These are phyloP conservation scores for Fusarium sp. DNA, from an alignment of 2,329 filamentous ascomycete species.

Conservation along the genomic window DNA sequence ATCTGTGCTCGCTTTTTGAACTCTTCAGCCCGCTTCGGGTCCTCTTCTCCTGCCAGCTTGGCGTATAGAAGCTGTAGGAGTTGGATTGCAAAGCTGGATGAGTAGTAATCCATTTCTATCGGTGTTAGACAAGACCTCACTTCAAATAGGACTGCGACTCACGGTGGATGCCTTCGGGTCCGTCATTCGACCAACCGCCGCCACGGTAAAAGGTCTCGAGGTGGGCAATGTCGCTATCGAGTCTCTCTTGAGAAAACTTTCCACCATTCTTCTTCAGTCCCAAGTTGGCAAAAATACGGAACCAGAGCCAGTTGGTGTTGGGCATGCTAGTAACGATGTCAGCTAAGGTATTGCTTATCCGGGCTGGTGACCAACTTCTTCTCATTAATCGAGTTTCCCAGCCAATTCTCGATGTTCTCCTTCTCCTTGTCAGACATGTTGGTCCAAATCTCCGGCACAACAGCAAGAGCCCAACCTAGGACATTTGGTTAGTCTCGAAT, in stretches of 20 bases:
- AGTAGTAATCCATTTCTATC: conserved; percentile 82
- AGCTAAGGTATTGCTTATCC: not conserved
- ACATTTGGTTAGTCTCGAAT: conserved; percentile 5
- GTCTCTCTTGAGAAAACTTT: conserved; percentile 70
- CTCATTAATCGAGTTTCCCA: conserved; percentile 77
- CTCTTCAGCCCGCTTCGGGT: conserved; percentile 70
- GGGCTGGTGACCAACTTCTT: conserved; percentile 62
- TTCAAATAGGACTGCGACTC: conserved; percentile 31
- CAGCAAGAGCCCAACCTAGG: conserved; percentile 71
- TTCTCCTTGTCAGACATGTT: conserved; percentile 68
- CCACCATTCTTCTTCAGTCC: conserved; percentile 78
- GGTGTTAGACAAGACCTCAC: conserved; percentile 9
- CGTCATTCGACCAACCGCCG: conserved; percentile 83
- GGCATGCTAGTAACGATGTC: conserved; percentile 64
- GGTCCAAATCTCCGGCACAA: conserved; percentile 72
- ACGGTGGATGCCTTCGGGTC: conserved; percentile 77
- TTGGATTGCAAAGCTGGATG: conserved; percentile 81
- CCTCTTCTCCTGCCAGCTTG: conserved; percentile 71
- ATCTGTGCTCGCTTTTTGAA: conserved; percentile 72
- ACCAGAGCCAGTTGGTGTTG: conserved; percentile 77
- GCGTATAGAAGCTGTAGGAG: conserved; percentile 80
- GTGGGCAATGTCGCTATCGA: conserved; percentile 78
- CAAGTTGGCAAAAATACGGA: conserved; percentile 82
- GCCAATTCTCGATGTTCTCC: conserved; percentile 72
- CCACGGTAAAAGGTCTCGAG: conserved; percentile 84